These are phyloP conservation scores for Cercophora samala DNA, from an alignment of 495 filamentous ascomycete species.

Conservation along the genomic window DNA sequence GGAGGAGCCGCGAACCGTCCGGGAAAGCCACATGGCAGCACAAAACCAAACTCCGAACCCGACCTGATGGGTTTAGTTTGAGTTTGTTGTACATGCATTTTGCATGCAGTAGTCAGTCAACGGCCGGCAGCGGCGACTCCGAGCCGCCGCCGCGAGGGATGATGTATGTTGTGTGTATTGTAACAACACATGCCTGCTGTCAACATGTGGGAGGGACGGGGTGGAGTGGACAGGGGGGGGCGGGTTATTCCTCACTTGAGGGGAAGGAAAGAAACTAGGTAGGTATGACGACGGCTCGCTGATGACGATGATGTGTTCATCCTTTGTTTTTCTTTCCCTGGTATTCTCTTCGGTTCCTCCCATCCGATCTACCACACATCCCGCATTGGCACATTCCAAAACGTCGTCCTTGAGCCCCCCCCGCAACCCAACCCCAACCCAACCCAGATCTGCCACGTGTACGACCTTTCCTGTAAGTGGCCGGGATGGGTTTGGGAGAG, in stretches of 20 bases:
- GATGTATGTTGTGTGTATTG: no score
- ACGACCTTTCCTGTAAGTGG: slow-evolving; percentile 3
- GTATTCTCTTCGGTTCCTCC: not conserved
- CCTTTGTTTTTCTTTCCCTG: not conserved
- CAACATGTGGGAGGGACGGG: no score
- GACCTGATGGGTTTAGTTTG: not conserved
- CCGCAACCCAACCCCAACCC: no score
- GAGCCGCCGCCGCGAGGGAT: not conserved
- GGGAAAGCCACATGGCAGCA: not conserved
- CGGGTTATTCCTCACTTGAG: not conserved
- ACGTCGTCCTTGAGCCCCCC: no score
- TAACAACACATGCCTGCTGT: no score
- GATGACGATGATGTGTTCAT: not conserved
- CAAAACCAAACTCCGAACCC: not conserved
- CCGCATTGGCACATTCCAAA: no score
- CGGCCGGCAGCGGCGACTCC: not conserved
- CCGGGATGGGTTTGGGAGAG: not conserved
- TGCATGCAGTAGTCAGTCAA: not conserved
- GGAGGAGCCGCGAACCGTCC: slow-evolving; percentile 2
- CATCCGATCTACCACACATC: not conserved
- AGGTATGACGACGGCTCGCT: not conserved
- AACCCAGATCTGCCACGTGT: slow-evolving; percentile 23
- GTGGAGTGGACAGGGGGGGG: no score
- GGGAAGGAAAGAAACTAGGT: no score
- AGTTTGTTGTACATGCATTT: not conserved